Conservation (phyloP, 768 basidiomycete species). For the Paxillus rubicundulus region DNA sequence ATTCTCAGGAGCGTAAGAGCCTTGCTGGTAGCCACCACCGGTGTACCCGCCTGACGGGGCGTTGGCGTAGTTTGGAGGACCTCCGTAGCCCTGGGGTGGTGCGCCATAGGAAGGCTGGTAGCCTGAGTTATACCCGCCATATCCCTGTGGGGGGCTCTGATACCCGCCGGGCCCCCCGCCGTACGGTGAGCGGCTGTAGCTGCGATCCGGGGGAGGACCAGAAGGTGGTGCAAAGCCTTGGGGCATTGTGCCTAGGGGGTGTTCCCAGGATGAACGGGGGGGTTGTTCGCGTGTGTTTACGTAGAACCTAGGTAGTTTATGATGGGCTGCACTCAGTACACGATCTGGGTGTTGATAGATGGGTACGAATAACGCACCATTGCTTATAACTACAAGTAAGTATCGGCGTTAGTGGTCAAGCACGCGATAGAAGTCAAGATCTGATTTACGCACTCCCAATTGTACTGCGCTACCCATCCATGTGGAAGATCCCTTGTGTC, state of each 20-base stretch:
- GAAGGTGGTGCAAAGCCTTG: constrained; percentile 35
- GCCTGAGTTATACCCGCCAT: constrained; percentile 28
- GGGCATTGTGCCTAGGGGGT: constrained; percentile 53
- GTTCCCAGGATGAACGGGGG: constrained; percentile 66
- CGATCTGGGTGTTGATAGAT: neutral
- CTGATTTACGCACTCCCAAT: constrained; percentile 52
- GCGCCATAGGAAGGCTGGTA: constrained; percentile 17
- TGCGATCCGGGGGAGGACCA: constrained; percentile 43
- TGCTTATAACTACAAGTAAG: constrained; percentile 50
- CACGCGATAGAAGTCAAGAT: constrained; percentile 22
- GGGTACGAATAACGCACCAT: constrained; percentile 45
- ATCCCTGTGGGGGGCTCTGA: constrained; percentile 18
- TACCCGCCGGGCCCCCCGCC: constrained; percentile 17
- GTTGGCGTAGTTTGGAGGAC: constrained; percentile 18
- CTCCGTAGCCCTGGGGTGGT: constrained; percentile 14
- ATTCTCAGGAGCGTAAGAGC: constrained; percentile 15
- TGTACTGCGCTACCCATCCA: constrained; percentile 70
- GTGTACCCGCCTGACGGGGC: constrained; percentile 14
- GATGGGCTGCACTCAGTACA: neutral
- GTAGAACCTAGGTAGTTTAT: constrained; percentile 58
- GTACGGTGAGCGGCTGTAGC: constrained; percentile 32
- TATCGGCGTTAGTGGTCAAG: constrained; percentile 21
- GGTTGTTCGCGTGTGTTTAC: constrained; percentile 64
- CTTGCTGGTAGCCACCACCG: constrained; percentile 15
- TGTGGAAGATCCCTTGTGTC: constrained; percentile 60